Percentiles rank a stretch among this genome's conserved stretches.
These are phyloP conservation scores for Musa itinerans DNA, from an alignment of 176 grass and related monocot species.

Conservation along the genomic window DNA sequence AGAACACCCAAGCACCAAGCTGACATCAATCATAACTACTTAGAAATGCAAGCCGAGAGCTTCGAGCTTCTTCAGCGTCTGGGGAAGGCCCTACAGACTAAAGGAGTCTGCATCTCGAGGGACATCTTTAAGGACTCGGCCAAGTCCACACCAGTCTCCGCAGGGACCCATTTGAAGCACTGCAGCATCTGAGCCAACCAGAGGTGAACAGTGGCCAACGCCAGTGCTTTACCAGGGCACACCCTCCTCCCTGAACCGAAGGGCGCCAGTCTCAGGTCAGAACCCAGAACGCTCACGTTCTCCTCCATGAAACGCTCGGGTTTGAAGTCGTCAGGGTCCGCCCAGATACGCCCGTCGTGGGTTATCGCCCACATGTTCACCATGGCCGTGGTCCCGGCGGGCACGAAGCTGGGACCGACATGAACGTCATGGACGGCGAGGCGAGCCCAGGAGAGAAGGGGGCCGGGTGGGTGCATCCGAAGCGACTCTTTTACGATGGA, in stretches of 20 bases:
- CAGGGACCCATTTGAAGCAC: not conserved
- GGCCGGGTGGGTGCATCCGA: conserved; percentile 33
- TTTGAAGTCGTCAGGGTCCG: conserved; percentile 12
- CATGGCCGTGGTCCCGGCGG: conserved; percentile 30
- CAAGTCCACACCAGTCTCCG: not conserved
- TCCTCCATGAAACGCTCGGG: conserved; percentile 32
- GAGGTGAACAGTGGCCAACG: conserved; percentile 31
- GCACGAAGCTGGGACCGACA: conserved; percentile 22
- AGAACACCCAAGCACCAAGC: too few species aligned
- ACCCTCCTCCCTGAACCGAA: conserved; percentile 34
- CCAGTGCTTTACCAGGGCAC: conserved; percentile 32
- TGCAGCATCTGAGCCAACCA: conserved; percentile 15
- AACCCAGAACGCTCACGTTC: conserved; percentile 24
- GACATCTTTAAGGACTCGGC: conserved; percentile 5
- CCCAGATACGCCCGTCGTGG: conserved; percentile 29
- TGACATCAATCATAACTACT: too few species aligned
- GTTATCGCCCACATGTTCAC: conserved; percentile 40
- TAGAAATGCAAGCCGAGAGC: too few species aligned
- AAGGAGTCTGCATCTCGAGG: conserved; percentile 2
- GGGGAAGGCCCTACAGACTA: not conserved
- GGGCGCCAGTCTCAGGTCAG: conserved; percentile 30
- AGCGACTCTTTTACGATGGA: conserved; percentile 34
- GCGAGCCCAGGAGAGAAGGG: conserved; percentile 39
- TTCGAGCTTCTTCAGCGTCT: not conserved
- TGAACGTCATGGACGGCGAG: conserved; percentile 30